Conservation (phyloP, 768 basidiomycete genomes). For the Boletus rubropictus region DNA sequence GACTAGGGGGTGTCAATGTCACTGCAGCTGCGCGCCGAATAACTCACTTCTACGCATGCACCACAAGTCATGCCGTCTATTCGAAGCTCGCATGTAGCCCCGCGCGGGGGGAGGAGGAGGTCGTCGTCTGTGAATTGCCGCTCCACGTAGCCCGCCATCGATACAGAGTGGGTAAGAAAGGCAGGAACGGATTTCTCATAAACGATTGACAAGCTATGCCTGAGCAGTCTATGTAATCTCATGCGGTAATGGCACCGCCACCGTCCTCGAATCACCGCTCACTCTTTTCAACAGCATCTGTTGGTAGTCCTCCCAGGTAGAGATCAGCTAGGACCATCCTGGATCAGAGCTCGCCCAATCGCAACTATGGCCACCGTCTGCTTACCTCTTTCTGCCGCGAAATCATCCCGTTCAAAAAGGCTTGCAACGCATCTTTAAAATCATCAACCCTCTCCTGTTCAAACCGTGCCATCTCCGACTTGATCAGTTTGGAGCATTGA, state of each 20-base stretch:
- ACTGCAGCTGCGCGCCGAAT: not conserved
- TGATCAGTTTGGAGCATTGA: constrained; percentile 79
- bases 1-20: constrained; percentile 39
- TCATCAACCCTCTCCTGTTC: constrained; percentile 92
- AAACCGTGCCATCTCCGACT: constrained; percentile 84
- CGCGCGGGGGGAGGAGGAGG: constrained; percentile 18
- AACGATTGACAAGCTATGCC: not conserved
- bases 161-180: constrained; percentile 7
- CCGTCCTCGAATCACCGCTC: not conserved
- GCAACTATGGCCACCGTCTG: not conserved
- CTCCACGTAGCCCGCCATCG: not conserved
- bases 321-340: constrained; percentile 52
- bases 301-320: constrained; percentile 79
- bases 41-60: constrained; percentile 76
- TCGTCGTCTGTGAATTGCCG: constrained; percentile 18
- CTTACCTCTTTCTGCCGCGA: constrained; percentile 72
- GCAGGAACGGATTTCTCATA: not conserved
- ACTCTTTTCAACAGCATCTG: constrained; percentile 55
- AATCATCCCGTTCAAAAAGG: constrained; percentile 85
- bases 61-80: constrained; percentile 92
- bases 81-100: constrained; percentile 56
- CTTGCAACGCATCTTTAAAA: constrained; percentile 79
- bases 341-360: not conserved
- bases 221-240: not conserved
- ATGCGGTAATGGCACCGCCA: not conserved